Evolutionary conservation across 75 land plant species (phyloP).

Genomic region (Azolla pinnata): DNA sequence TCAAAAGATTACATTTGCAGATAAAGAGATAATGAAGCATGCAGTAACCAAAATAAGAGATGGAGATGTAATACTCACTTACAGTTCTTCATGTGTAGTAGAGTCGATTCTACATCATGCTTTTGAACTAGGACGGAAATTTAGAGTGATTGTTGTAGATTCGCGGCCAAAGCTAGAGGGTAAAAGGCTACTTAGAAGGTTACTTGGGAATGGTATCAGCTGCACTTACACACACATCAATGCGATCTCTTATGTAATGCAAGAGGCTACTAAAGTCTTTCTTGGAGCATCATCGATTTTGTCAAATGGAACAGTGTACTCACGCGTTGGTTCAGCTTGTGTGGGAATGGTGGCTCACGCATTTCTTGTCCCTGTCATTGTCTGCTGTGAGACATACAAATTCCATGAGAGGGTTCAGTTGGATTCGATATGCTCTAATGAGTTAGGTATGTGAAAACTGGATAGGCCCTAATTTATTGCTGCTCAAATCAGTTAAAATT

Average conservation of each 20-base stretch:
- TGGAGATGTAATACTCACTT: constrained; percentile 86
- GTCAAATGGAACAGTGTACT: constrained; percentile 92
- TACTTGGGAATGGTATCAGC: constrained; percentile 51
- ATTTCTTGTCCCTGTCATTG: constrained; percentile 76
- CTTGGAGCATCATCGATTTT: constrained; percentile 89
- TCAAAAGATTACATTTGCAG: constrained; percentile 83
- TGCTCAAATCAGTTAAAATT: background rate
- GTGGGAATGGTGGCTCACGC: constrained; percentile 98
- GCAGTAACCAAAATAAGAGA: constrained; percentile 82
- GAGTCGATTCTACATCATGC: constrained; percentile 77
- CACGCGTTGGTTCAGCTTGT: constrained; percentile 91
- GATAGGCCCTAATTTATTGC: too few species aligned
- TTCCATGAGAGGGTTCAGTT: constrained; percentile 98
- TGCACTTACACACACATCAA: constrained; percentile 95
- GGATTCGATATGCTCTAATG: constrained; percentile 94
- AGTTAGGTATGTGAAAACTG: constrained; percentile 61
- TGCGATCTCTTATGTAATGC: constrained; percentile 88
- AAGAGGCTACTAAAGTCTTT: constrained; percentile 86
- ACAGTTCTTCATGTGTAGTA: constrained; percentile 73
- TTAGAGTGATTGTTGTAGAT: constrained; percentile 84
- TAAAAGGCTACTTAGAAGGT: constrained; percentile 49
- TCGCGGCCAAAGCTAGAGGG: constrained; percentile 94
- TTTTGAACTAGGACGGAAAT: constrained; percentile 63
- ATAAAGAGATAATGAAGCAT: constrained; percentile 74
- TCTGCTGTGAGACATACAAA: constrained; percentile 97